phyloP scores from a whole-genome alignment of 208 protist species.

The Tritrichomonas musculus region DNA sequence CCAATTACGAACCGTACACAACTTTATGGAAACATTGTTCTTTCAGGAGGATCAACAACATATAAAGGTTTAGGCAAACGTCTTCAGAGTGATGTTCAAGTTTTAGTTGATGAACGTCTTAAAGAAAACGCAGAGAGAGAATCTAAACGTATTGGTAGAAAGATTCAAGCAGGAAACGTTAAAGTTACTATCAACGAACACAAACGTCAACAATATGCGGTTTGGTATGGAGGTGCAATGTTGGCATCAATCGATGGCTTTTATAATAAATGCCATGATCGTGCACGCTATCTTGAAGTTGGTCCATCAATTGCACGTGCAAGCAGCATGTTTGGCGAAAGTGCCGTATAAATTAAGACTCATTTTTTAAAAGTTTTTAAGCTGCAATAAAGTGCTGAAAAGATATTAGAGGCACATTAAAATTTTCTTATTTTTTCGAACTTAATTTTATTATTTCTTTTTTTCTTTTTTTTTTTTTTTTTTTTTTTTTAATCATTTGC shows the following conservation, averaged over 20 bases:
- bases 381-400: too few relatives aligned
- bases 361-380: too few relatives aligned
- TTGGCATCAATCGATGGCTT: constrained; percentile 74
- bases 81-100: constrained; percentile 71
- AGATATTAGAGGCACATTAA: too few relatives aligned
- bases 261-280: constrained; percentile 73
- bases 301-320: constrained; percentile 80
- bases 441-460: too few relatives aligned
- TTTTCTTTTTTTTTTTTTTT: too few relatives aligned
- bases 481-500: too few relatives aligned
- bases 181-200: constrained; percentile 86
- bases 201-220: constrained; percentile 56
- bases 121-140: background rate
- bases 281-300: constrained; percentile 87
- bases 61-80: constrained; percentile 81
- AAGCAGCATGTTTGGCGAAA: constrained; percentile 66
- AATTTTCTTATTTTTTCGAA: too few relatives aligned
- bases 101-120: constrained; percentile 37
- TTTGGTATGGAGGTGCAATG: constrained; percentile 79
- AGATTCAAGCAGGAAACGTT: constrained; percentile 59
- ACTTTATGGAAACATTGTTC: constrained; percentile 86
- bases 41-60: constrained; percentile 93
- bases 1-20: constrained; percentile 85
- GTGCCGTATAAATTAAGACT: constrained; percentile 33
- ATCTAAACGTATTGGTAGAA: constrained; percentile 42